Conservation (phyloP, 2,329 filamentous ascomycete genomes). For the Botryosphaeria dothidea region DNA sequence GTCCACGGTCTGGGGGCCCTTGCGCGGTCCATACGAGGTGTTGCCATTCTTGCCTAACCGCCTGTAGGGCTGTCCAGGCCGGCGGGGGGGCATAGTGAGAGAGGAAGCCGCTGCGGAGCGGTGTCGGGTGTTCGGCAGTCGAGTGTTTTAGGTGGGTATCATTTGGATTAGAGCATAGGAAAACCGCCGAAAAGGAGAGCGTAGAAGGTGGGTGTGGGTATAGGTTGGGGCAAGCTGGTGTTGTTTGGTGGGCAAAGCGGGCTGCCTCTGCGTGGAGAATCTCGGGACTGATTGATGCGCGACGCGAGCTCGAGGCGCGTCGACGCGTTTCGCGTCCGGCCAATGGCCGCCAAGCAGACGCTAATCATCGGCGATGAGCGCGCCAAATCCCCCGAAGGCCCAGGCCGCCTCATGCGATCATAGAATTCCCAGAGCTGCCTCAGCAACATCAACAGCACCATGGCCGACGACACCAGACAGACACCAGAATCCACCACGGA, state of each 20-base stretch:
- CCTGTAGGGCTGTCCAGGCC: slow-evolving; percentile 42
- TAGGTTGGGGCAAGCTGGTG: background rate
- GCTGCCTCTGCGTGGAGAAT: background rate
- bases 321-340: slow-evolving; percentile 15
- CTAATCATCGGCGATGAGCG: slow-evolving; percentile 7
- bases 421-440: slow-evolving; percentile 23
- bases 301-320: slow-evolving; percentile 14
- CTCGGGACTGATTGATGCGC: slow-evolving; percentile 2
- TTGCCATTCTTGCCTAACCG: slow-evolving; percentile 45
- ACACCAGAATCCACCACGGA: background rate
- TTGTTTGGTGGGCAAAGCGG: slow-evolving; percentile 1
- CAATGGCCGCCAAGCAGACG: slow-evolving; percentile 15
- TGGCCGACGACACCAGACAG: slow-evolving; percentile 50
- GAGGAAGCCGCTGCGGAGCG: slow-evolving; percentile 15
- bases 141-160: slow-evolving; percentile 29
- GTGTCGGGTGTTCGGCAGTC: background rate
- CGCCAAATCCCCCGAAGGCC: background rate
- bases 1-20: slow-evolving; percentile 72
- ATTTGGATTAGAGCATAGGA: slow-evolving; percentile 24
- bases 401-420: slow-evolving; percentile 11
- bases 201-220: background rate
- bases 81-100: slow-evolving; percentile 45
- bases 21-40: slow-evolving; percentile 53
- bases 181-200: background rate
- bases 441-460: slow-evolving; percentile 27